phyloP scores from a whole-genome alignment of 352 stramenopile genomes.

The Paralagenidium karlingii region DNA sequence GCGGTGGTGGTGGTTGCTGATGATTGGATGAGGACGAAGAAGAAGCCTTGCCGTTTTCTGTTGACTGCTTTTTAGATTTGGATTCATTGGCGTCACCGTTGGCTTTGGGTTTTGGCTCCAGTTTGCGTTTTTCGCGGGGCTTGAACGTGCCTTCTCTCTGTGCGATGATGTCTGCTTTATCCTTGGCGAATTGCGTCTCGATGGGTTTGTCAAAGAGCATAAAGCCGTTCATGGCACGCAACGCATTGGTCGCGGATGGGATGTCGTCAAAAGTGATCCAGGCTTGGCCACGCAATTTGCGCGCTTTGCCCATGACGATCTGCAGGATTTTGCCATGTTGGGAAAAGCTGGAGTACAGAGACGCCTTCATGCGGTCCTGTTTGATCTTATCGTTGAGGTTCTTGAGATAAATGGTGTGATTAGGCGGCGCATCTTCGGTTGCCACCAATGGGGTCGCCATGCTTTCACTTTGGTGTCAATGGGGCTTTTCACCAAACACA shows the following conservation, averaged over 20 bases:
- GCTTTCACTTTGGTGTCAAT: too few relatives aligned
- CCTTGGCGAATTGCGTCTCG: constrained; percentile 68
- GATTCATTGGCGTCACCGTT: background rate
- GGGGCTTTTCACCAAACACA: too few relatives aligned
- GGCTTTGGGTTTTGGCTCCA: constrained; percentile 31
- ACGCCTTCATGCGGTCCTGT: constrained; percentile 79
- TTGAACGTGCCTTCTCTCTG: constrained; percentile 56
- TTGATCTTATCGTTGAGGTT: constrained; percentile 95
- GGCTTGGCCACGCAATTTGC: constrained; percentile 79
- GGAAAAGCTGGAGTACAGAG: constrained; percentile 84
- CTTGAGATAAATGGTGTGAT: constrained; percentile 90
- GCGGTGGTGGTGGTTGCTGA: constrained; percentile 18
- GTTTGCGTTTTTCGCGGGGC: constrained; percentile 74
- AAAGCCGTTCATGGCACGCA: constrained; percentile 80
- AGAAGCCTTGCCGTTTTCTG: constrained; percentile 6
- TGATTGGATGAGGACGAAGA: constrained; percentile 4
- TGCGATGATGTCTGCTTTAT: constrained; percentile 73
- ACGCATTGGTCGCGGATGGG: constrained; percentile 72
- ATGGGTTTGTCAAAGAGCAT: constrained; percentile 84
- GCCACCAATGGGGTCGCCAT: too few relatives aligned
- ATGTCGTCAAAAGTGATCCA: constrained; percentile 90
- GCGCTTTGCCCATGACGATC: constrained; percentile 76
- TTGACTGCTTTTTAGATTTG: constrained; percentile 1
- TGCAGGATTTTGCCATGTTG: constrained; percentile 89
- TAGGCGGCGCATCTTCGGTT: constrained; percentile 60